These are phyloP conservation scores for Pisolithus thermaeus DNA, from an alignment of 1,284 basidiomycete species.

Conservation along the genomic window DNA sequence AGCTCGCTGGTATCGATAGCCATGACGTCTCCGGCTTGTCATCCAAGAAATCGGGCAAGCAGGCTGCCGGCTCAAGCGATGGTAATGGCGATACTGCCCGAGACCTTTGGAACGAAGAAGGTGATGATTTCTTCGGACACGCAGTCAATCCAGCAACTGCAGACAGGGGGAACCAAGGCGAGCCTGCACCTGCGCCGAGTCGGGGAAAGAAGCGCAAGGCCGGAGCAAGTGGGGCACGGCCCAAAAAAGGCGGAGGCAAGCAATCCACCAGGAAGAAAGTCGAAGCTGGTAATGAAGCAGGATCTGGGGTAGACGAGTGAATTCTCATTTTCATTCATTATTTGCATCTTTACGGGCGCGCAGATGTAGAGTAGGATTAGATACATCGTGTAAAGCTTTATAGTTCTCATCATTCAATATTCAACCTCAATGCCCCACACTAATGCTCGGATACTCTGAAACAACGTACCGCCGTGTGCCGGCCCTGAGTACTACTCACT, in stretches of 20 bases:
- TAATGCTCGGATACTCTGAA: not conserved
- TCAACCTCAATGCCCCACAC: slow-evolving; percentile 25
- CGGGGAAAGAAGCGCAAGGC: slow-evolving; percentile 34
- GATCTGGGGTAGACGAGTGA: slow-evolving; percentile 25
- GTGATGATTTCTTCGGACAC: slow-evolving; percentile 77
- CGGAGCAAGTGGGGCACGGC: slow-evolving; percentile 17
- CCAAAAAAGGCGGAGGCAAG: slow-evolving; percentile 30
- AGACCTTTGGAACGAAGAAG: slow-evolving; percentile 79
- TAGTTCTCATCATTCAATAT: slow-evolving; percentile 13
- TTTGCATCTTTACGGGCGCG: slow-evolving; percentile 7
- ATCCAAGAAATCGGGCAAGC: slow-evolving; percentile 36
- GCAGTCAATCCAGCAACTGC: slow-evolving; percentile 13
- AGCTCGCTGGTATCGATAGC: slow-evolving; percentile 59
- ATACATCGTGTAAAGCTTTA: slow-evolving; percentile 24
- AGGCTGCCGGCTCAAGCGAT: slow-evolving; percentile 25
- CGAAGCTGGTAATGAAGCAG: slow-evolving; percentile 20
- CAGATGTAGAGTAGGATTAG: slow-evolving; percentile 27
- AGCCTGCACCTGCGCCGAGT: slow-evolving; percentile 9
- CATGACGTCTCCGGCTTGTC: slow-evolving; percentile 33
- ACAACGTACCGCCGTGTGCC: not conserved
- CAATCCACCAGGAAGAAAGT: slow-evolving; percentile 26
- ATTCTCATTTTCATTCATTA: slow-evolving; percentile 10
- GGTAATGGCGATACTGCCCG: slow-evolving; percentile 40
- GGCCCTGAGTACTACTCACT: too few relatives aligned
- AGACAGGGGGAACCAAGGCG: slow-evolving; percentile 36